Evolutionary conservation across 1,284 basidiomycete genomes (phyloP).

Genomic region (Coriolopsis trogii): DNA sequence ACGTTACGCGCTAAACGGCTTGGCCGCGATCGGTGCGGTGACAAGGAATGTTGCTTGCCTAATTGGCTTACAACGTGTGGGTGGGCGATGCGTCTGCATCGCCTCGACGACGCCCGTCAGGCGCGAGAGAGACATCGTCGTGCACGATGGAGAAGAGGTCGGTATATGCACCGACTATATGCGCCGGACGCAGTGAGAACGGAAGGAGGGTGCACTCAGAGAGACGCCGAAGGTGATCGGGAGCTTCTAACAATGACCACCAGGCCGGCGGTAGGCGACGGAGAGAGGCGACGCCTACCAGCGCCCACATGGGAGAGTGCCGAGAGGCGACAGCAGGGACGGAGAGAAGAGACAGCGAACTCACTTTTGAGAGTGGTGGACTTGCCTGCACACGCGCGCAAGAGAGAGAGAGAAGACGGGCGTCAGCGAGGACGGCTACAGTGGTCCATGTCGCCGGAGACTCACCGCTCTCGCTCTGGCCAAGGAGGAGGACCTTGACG

Average conservation of each 20-base stretch:
- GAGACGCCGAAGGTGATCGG: too few species aligned
- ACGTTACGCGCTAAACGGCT: background rate
- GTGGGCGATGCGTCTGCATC: too few species aligned
- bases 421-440: background rate
- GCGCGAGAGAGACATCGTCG: too few species aligned
- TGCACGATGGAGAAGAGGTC: background rate
- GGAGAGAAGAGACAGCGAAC: conserved; percentile 14
- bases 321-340: background rate
- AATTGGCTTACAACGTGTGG: too few species aligned
- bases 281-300: background rate
- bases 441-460: conserved; percentile 10
- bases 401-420: conserved; percentile 9
- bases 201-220: background rate
- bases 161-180: background rate
- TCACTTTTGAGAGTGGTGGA: conserved; percentile 56
- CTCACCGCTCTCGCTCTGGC: conserved; percentile 74
- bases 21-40: background rate
- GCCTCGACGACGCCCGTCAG: too few species aligned
- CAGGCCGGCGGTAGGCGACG: background rate
- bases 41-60: background rate
- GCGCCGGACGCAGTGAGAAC: background rate
- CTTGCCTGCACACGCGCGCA: conserved; percentile 40
- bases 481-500: conserved; percentile 63
- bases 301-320: background rate
- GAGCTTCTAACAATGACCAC: too few species aligned